Base-by-base conservation (phyloP, 108 stramenopile genomes). In the Cyclostephanos invisitatus region DNA sequence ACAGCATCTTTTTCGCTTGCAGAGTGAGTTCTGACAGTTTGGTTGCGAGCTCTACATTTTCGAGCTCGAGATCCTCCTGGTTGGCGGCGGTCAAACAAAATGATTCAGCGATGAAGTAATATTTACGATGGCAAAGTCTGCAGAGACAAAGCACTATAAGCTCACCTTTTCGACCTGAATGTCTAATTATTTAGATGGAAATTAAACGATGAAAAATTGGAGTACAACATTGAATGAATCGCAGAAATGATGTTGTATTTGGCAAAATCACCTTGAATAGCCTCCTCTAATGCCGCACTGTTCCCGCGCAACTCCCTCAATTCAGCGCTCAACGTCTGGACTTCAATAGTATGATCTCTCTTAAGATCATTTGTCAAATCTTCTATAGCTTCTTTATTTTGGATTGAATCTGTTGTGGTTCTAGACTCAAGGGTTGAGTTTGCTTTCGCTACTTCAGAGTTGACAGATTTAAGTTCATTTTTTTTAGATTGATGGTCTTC, bases 1-100 rank as follows among this genome's bases (percentile, higher is more conserved):
- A 24, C 17, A 77, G 68, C 76, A 77, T 77, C 25, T 49, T 70
- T 56, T 77, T 77, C n/a, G 76, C 76, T 64, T 77, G 76, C 7
- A 47, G 40, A 12, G 76, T 77, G n/a, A 68, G 75, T 28, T 68
- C 75, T 53, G 57, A 21, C 17, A 75, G 58, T 38, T 71, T 71
- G 17, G 60, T 35, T 21, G 58, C 64, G 42, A 74, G 58, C 32
- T 61, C 64, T 49, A 70, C 76, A 46, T 77, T 70, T 63, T 77
- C 76, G 36, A 55, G 54, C 37, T 73, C 72, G 2, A 73, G 38
- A 29, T 73, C 72, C 56, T 73, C 72, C 44, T 73, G 49, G 49
- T 56, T 56, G 8, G 55, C 22, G 24, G 55, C 55, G 20, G 55
- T 11, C 20, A 56, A 56, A 56, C n/a, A 25, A 25, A 9, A 25